Base-by-base conservation (phyloP, 192 early-diverging fungal species). In the Pilaira anomala region DNA sequence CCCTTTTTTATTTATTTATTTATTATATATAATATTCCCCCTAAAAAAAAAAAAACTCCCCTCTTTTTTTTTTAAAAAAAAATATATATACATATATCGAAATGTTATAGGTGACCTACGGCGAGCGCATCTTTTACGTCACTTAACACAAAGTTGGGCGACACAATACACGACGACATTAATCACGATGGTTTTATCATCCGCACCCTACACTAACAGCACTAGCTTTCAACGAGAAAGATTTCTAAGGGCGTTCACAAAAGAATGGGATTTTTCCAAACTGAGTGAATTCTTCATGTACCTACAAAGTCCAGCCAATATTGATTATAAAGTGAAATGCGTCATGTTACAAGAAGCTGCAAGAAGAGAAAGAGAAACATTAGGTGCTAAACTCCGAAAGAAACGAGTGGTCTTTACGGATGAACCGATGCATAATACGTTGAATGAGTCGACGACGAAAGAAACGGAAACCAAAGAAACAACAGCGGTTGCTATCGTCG, bases 191-290 rank as follows among this genome's bases (percentile, higher is more conserved):
- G 66, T 85, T n/a, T 63, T 80, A 5, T 73, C 77, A 12, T 65
- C 69, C 53, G 75, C 69, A 4, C 72, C 58, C 19, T 73, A 60
- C 16, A 62, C 59, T 22, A 67, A 48, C n/a, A 44, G 65, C 14
- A 48, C 48, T 9, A 67, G 66, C 19, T 25, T 42, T 22, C 65
- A 67, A 21, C 48, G 67, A 21, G 70, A 76, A 22, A 62, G 70
- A 1, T 85, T 87, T 45, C 46, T 87, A 46, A 71, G 76, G 48
- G 78, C 80, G 4, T 79, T 85, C 26, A 79, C 82, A 6, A 74
- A 78, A 7, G 79, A 83, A 65, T 87, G 83, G 82, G 82, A 84
- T 69, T 85, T 88, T 79, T 80, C 76, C 61, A 77, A 80, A 46
- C 57, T 83, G 49, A 77, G 84, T 24, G 78, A 85, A 73, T 83